phyloP scores from a whole-genome alignment of 2,329 filamentous ascomycete genomes.

The Epichloe elymi region DNA sequence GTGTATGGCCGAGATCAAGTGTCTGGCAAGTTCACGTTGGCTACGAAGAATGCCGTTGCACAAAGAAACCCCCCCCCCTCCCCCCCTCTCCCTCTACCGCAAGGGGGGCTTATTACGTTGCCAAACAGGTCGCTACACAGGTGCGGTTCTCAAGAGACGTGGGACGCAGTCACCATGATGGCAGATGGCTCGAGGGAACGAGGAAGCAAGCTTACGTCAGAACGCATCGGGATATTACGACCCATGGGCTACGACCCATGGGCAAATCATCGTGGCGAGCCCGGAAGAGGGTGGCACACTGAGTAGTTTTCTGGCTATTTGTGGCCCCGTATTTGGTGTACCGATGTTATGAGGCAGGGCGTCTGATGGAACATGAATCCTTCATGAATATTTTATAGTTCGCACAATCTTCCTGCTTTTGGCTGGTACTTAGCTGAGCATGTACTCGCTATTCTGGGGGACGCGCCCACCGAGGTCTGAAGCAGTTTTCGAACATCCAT shows the following conservation, averaged over 20 bases:
- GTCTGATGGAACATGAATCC: background rate
- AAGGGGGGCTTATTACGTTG: background rate
- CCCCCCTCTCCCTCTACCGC: too few relatives aligned
- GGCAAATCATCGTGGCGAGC: background rate
- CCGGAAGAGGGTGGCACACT: background rate
- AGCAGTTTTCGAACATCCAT: background rate
- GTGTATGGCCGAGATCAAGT: background rate
- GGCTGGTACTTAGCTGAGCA: background rate
- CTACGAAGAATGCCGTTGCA: background rate
- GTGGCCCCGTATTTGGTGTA: background rate
- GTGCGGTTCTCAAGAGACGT: background rate
- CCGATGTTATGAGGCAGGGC: background rate
- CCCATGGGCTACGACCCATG: background rate
- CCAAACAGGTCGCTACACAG: background rate
- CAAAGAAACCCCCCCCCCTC: background rate
- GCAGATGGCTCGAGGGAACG: background rate
- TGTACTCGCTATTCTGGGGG: background rate
- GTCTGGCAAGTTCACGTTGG: background rate
- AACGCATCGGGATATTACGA: background rate
- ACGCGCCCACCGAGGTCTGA: background rate
- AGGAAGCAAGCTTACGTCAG: background rate
- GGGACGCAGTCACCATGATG: background rate
- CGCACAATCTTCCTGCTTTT: background rate
- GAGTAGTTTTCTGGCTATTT: background rate
- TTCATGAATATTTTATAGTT: background rate